Base-by-base conservation (phyloP, 495 filamentous ascomycete species). In the Aspergillus nanangensis region DNA sequence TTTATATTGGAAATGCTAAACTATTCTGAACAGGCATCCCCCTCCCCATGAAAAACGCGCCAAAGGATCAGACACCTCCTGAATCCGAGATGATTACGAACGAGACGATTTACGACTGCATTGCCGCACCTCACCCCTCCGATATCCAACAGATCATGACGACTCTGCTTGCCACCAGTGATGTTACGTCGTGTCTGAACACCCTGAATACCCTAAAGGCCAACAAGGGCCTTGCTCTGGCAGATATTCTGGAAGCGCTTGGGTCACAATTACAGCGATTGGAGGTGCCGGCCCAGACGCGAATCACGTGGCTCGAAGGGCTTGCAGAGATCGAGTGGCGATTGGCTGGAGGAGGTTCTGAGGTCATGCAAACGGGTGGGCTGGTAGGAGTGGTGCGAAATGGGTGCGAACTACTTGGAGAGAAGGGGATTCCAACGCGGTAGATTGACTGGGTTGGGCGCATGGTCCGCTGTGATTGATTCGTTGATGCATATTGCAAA, bases 21-120 rank as follows among this genome's bases (percentile, higher is more conserved):
- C 4, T 32, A 2, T 4, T 32, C 29, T 32, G 10, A 10, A 11
- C 52, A 70, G 77, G 85, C 49, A 90, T 83, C 25, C 88, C 89
- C 1, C 74, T 94, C 27, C 85, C 84, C 22, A 67, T 78, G 8
- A 80, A 75, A 39, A 74, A 83, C 44, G 78, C 66, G 0, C 77
- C 85, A 22, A 81, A 84, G 63, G 61, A 76, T 41, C 61, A 74
- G 34, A 66, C 75, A 1, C 62, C 55, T 14, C 71, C 73, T 3
- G 66, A 78, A 60, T 57, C 87, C 11, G 92, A 96, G 51, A 75
- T 76, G 8, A 95, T 97, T 69, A 96, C 91, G 19, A 86, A 88
- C 51, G 77, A 83, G 34, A 91, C 90, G 5, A 96, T 99, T 59
- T 97, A 95, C 72, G 88, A 94, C 66, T 99, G 93, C 64, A 93